Evolutionary conservation across 2,329 filamentous ascomycete species (phyloP), one percentile per base, ranked within the genome.

Genomic region (Epichloe sylvatica): DNA sequence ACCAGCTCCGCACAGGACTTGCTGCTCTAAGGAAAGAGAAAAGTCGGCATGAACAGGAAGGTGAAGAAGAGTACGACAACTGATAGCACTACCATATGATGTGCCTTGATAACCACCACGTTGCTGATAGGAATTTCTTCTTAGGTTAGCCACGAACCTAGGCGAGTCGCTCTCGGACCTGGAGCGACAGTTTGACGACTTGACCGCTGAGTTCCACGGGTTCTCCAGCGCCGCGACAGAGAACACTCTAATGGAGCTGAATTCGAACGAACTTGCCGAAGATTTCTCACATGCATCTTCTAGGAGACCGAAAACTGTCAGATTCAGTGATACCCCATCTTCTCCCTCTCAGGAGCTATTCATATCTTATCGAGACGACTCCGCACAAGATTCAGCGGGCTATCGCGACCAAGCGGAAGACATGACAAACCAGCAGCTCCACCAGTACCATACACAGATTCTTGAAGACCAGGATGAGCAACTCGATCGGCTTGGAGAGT

Each of bases 401-500:
- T 82, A 83, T 66, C 70, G 70, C 37, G 77, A 81, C 47, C 70
- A 84, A 55, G 75, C 81, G 13, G 67, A 67, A 5, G 64, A 68
- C 9, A 73, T 95, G 62, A 75, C 77, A 62, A 97, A 97, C 66
- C 74, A 83, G 64, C 88, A 96, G 67, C 83, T 97, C 55, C 86
- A 96, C 68, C 74, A 77, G 21, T 90, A 94, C 66, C 92, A 98
- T 68, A 72, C 76, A 50, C 80, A 81, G 54, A 81, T 95, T 25
- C 72, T 98, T 37, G 75, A 77, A n/a, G 83, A 96, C 54, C 92
- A 98, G 67, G 92, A 98, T 62, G 84, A 86, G 56, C 89, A 95
- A 65, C 76, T 98, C n/a, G 91, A 97, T 64, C 75, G 77, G 9
- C 72, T 98, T 4, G 87, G 90, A n/a, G 79, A 81, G 60, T 87